phyloP scores from a whole-genome alignment of 441 rosid genomes.

The Adansonia grandidieri region DNA sequence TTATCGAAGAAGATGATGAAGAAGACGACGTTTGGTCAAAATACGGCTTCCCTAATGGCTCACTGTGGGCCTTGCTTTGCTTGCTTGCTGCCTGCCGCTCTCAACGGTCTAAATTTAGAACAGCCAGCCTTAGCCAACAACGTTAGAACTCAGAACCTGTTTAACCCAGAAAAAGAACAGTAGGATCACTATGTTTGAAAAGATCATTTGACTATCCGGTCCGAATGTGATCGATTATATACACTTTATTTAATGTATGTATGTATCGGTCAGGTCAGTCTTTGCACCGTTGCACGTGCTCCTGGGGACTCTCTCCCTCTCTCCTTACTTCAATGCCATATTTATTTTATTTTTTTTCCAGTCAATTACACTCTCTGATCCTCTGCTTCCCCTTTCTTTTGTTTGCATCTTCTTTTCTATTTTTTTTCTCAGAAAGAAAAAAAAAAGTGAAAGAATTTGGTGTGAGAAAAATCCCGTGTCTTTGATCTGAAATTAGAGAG shows the following conservation, averaged over 20 bases:
- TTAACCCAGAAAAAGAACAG: background rate
- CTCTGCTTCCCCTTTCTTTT: conserved; percentile 23
- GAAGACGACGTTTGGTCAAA: conserved; percentile 3
- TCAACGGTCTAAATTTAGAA: too few species aligned
- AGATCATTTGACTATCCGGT: background rate
- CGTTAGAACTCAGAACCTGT: background rate
- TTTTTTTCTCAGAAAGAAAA: conserved; percentile 14
- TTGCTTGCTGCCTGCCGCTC: background rate
- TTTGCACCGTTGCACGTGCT: conserved; percentile 62
- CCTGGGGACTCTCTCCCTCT: conserved; percentile 59
- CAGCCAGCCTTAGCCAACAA: too few species aligned
- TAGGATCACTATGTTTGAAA: background rate
- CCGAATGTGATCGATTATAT: background rate
- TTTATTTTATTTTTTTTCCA: conserved; percentile 20
- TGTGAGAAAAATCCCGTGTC: background rate
- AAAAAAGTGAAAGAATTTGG: conserved; percentile 16
- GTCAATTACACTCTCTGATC: conserved; percentile 37
- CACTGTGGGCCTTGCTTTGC: conserved; percentile 14
- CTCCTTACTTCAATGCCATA: conserved; percentile 31
- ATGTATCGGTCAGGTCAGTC: conserved; percentile 42
- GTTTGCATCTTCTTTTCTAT: conserved; percentile 19
- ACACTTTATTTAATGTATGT: background rate
- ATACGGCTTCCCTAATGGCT: background rate
- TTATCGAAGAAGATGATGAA: conserved; percentile 5
- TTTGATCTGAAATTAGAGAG: conserved; percentile 24